Base-by-base conservation (phyloP, 2,329 filamentous ascomycete species). In the Aurifilum marmelostoma region DNA sequence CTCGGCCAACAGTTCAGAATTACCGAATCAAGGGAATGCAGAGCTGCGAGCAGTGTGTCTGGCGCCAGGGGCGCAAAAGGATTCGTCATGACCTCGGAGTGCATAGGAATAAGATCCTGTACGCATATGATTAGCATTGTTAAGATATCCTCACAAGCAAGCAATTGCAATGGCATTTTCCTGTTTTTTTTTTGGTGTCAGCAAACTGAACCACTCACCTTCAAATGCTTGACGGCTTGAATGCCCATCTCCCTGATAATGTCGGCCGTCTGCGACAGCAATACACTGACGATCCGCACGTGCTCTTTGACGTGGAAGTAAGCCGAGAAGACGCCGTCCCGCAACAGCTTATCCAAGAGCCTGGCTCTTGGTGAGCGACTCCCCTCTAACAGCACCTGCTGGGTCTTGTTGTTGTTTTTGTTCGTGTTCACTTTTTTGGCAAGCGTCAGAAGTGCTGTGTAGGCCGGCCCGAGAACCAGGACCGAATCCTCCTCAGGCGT, bases 401-500 rank as follows among this genome's bases (percentile, higher is more conserved):
- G 43, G 6, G 43, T 21, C 21, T 47, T 47, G 41, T 47, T 47
- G 39, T 41, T 41, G 39, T 41, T 41, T 32, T 56, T 69, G 18
- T 67, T 67, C 60, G 34, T 72, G 29, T 77, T 69, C 72, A 71
- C 78, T 75, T 79, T 82, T 79, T 70, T 80, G 71, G 74, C 85
- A 7, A 97, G 83, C 0, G 81, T 80, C 24, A 91, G 79, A 3
- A 97, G 82, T 1, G 89, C 89, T 9, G 85, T 83, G 72, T 94
- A 97, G 0, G 91, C 88, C 8, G 84, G 83, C 7, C 78, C 75
- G 1, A 97, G 84, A 3, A 97, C 80, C 1, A 76, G 75, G 1
- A 91, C 75, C 4, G 92, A 92, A 67, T 96, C 91, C 0, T 84
- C 76, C 74, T 92, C 91, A 0, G 92, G 89, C 0, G 93, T 97